A percentile compares a stretch with the other conserved stretches of the same genome.
phyloP scores from a whole-genome alignment of 176 grass and related monocot species.

The Cenchrus americanus region DNA sequence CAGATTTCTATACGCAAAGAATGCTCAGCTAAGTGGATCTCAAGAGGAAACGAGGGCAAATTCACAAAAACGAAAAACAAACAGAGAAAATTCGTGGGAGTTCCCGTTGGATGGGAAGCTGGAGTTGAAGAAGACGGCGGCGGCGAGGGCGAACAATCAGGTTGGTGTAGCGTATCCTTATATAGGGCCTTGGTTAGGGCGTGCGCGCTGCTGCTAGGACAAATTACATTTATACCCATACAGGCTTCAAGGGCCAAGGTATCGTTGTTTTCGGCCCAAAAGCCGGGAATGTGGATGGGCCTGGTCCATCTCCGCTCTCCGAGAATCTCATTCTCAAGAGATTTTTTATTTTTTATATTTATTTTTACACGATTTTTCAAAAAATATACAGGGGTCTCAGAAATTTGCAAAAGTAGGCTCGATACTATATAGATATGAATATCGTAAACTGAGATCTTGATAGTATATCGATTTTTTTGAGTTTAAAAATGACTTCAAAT shows the following conservation, averaged over 20 bases:
- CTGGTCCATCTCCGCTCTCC: background rate
- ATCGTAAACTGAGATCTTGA: too few species aligned
- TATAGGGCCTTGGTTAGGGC: conserved; percentile 42
- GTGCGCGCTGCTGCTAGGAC: background rate
- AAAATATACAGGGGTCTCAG: too few species aligned
- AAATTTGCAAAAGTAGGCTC: too few species aligned
- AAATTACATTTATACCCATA: conserved; percentile 27
- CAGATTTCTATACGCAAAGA: conserved; percentile 18
- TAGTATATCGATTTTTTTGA: too few species aligned
- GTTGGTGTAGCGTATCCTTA: background rate
- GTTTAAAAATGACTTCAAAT: too few species aligned
- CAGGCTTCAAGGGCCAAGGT: background rate
- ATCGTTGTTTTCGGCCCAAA: background rate
- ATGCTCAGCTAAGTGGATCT: background rate
- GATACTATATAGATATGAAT: too few species aligned
- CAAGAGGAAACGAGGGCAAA: background rate
- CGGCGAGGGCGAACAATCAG: accelerated
- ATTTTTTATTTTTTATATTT: too few species aligned
- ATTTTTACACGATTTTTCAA: too few species aligned
- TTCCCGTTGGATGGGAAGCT: too few species aligned
- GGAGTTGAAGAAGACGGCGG: background rate
- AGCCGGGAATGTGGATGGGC: background rate
- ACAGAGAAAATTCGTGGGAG: too few species aligned
- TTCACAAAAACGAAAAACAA: background rate
- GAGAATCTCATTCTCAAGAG: too few species aligned